These are phyloP conservation scores for Claviceps sp. DNA, from an alignment of 2,329 filamentous ascomycete species.

Conservation along the genomic window DNA sequence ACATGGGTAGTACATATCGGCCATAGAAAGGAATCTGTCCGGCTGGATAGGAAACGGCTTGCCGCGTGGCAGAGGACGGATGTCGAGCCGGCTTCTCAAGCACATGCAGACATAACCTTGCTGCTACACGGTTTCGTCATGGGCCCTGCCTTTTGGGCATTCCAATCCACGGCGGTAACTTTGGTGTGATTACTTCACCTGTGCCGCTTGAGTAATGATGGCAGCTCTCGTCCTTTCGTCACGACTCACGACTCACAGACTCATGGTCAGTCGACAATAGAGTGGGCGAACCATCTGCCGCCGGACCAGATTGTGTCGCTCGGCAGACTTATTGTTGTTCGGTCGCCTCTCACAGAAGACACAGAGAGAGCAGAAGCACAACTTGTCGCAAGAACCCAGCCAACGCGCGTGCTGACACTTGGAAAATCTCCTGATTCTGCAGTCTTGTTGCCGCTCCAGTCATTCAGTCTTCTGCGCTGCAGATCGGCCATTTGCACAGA, in stretches of 20 bases:
- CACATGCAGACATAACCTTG: constrained; percentile 1
- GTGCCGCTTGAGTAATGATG: neutral
- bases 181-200: constrained; percentile 2
- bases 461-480: constrained; percentile 7
- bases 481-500: constrained; percentile 10
- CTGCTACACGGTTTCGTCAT: constrained; percentile 10
- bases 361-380: neutral
- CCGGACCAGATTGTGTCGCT: neutral
- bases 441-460: constrained; percentile 1
- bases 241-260: neutral
- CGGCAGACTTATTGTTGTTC: neutral
- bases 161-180: neutral
- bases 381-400: neutral
- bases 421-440: neutral
- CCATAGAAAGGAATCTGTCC: neutral
- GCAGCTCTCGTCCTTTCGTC: neutral
- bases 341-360: neutral
- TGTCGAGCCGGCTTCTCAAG: neutral
- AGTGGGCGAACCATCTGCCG: constrained; percentile 1
- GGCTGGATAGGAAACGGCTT: neutral
- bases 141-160: neutral
- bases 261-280: constrained; percentile 3
- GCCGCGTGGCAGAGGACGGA: neutral
- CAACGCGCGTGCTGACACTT: neutral
- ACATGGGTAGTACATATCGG: neutral